Conservation (phyloP, 2,329 filamentous ascomycete species). For the Colletotrichum eleusines region DNA sequence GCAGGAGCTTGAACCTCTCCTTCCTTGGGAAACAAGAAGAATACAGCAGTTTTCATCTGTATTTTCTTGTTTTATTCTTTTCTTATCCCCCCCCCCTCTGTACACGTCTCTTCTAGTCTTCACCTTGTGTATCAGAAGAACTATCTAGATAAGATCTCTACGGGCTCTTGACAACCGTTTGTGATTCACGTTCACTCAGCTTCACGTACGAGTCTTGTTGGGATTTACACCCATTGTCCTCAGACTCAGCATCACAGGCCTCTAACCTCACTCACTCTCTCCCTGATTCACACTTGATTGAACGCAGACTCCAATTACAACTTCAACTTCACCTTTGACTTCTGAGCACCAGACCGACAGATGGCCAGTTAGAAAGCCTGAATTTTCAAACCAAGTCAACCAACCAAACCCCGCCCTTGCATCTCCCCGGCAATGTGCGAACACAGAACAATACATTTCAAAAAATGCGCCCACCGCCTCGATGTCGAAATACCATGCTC, state of each 20-base stretch:
- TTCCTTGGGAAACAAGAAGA: neutral
- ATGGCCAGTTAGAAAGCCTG: neutral
- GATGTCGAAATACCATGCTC: neutral
- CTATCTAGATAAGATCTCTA: neutral
- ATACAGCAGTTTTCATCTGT: neutral
- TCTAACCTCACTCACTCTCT: accelerated
- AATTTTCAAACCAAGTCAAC: neutral
- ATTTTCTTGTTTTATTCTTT: neutral
- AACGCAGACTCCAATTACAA: neutral
- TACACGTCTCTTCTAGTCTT: too few relatives aligned
- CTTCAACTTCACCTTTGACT: neutral
- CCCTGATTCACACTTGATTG: too few relatives aligned
- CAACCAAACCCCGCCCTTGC: neutral
- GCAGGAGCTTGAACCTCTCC: neutral
- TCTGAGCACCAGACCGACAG: neutral
- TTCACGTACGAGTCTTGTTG: too few relatives aligned
- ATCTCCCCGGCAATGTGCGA: conserved; percentile 2
- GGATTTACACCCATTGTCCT: neutral
- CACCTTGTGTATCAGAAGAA: neutral
- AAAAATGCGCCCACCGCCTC: neutral
- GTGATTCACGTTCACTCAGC: neutral
- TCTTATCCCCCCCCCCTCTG: too few relatives aligned
- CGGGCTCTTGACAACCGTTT: neutral
- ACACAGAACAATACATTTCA: neutral
- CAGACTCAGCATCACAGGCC: neutral